These are phyloP conservation scores for Myriosclerotinia scirpicola DNA, from an alignment of 2,329 filamentous ascomycete species.

Conservation along the genomic window DNA sequence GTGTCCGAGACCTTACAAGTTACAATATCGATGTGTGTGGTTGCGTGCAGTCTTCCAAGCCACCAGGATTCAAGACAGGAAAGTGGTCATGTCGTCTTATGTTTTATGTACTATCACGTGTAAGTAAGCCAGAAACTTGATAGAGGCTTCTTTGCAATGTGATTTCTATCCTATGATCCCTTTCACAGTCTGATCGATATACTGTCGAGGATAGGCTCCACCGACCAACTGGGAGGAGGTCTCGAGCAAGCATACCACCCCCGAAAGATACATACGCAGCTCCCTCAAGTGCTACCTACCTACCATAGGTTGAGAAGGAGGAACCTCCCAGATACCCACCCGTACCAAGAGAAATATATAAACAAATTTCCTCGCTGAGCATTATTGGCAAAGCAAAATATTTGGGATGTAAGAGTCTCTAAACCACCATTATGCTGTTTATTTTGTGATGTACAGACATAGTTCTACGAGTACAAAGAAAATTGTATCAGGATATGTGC, in stretches of 20 bases:
- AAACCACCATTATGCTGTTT: slow-evolving; percentile 36
- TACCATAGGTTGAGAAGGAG: background rate
- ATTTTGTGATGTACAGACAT: slow-evolving; percentile 35
- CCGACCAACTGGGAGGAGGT: background rate
- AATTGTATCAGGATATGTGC: slow-evolving; percentile 30
- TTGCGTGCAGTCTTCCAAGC: slow-evolving; percentile 6
- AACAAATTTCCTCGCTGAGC: background rate
- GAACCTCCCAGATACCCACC: background rate
- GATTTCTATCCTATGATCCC: background rate
- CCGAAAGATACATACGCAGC: background rate
- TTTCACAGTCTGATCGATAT: background rate
- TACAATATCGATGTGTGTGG: background rate
- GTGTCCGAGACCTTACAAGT: background rate
- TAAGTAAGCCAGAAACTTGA: background rate
- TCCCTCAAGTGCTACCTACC: no score
- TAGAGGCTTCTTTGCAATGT: slow-evolving; percentile 1
- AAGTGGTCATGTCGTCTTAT: background rate
- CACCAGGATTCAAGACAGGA: slow-evolving; percentile 1
- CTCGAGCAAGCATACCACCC: slow-evolving; percentile 1
- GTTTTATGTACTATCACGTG: slow-evolving; percentile 9
- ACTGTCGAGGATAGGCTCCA: background rate
- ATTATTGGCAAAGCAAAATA: slow-evolving; percentile 1
- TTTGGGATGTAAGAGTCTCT: slow-evolving; percentile 18
- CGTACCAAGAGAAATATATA: background rate
- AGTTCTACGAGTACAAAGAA: slow-evolving; percentile 27